Conservation (phyloP, 495 filamentous ascomycete species). For the Aspergillus mulundensis region DNA sequence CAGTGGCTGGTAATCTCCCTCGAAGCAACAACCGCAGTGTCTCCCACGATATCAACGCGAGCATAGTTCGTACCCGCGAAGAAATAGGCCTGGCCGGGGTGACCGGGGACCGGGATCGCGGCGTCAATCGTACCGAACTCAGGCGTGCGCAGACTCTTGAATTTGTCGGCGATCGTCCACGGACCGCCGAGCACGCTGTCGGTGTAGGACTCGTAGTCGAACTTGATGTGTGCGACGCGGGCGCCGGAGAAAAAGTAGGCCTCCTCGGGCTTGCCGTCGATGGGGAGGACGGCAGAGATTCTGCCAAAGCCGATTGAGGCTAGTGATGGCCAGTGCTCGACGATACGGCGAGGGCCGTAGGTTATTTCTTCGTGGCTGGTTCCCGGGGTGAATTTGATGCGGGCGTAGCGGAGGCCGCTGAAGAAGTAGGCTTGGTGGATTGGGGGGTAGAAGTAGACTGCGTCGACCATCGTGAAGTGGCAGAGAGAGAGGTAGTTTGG, state of each 20-base stretch:
- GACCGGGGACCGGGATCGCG: constrained; percentile 5
- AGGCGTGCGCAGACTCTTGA: constrained; percentile 1
- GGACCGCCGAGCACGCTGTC: constrained; percentile 10
- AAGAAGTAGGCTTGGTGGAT: constrained; percentile 16
- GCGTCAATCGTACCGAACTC: constrained; percentile 14
- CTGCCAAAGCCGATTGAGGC: constrained; percentile 18
- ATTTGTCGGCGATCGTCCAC: constrained; percentile 8
- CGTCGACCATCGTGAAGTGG: constrained; percentile 15
- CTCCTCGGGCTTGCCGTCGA: constrained; percentile 7
- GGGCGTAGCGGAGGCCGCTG: constrained; percentile 11
- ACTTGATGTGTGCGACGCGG: constrained; percentile 6
- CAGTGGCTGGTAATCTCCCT: background rate
- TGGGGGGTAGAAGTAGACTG: background rate
- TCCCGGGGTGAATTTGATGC: constrained; percentile 8
- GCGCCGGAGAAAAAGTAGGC: constrained; percentile 12
- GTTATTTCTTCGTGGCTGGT: constrained; percentile 3
- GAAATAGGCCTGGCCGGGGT: constrained; percentile 10
- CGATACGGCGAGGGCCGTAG: constrained; percentile 28
- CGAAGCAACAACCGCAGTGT: constrained; percentile 11
- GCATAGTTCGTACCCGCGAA: constrained; percentile 16
- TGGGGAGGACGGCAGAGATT: constrained; percentile 11
- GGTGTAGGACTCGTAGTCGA: background rate
- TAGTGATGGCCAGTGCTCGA: constrained; percentile 37
- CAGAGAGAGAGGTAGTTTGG: too few species aligned
- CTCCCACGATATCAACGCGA: background rate